These are phyloP conservation scores for Colletotrichum sansevieriae DNA, from an alignment of 2,329 filamentous ascomycete genomes.

Conservation along the genomic window DNA sequence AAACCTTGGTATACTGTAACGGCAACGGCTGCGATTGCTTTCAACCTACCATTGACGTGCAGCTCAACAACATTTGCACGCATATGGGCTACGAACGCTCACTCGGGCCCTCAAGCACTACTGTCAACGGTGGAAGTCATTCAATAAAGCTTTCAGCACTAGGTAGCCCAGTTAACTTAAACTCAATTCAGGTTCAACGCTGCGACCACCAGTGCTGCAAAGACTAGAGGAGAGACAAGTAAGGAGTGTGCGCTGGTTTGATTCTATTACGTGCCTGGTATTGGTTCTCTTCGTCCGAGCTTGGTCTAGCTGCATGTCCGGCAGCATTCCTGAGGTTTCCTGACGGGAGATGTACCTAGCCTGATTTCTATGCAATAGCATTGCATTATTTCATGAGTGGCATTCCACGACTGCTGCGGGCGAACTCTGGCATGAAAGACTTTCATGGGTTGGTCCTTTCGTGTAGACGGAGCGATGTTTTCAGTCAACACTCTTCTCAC, in stretches of 20 bases:
- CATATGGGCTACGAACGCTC: constrained; percentile 18
- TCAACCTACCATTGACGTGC: not conserved
- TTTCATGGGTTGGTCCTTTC: too few species aligned
- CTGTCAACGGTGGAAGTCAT: not conserved
- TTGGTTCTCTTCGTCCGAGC: not conserved
- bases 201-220: constrained; percentile 31
- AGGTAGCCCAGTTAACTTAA: not conserved
- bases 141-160: rapidly evolving
- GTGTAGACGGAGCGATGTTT: too few species aligned
- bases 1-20: constrained; percentile 10
- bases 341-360: too few species aligned
- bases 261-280: not conserved
- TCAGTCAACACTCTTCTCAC: too few species aligned
- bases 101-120: constrained; percentile 3
- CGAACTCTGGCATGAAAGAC: too few species aligned
- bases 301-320: too few species aligned
- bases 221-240: not conserved
- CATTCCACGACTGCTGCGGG: too few species aligned
- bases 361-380: too few species aligned
- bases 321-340: too few species aligned
- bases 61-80: constrained; percentile 6
- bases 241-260: not conserved
- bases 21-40: constrained; percentile 9
- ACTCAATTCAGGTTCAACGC: not conserved
- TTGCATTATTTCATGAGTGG: too few species aligned